These are phyloP conservation scores for Pleurotus giganteus DNA, from an alignment of 768 basidiomycete genomes.

Conservation along the genomic window DNA sequence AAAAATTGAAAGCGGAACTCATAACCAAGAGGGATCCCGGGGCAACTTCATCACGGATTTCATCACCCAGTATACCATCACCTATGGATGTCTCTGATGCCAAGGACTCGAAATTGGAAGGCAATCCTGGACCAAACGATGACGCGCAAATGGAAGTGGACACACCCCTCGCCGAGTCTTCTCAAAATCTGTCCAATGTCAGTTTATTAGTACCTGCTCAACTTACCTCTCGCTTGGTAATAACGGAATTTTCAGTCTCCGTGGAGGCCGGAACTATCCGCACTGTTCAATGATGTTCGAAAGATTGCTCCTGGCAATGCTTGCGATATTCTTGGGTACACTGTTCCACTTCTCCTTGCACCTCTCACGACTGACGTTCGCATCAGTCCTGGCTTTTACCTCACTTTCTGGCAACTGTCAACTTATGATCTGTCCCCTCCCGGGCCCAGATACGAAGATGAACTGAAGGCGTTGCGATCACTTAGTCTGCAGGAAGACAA, in stretches of 20 bases:
- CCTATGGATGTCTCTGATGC: slow-evolving; percentile 6
- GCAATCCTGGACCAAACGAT: slow-evolving; percentile 19
- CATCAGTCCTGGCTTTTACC: slow-evolving; percentile 83
- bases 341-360: slow-evolving; percentile 10
- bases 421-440: slow-evolving; percentile 88
- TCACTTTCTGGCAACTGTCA: slow-evolving; percentile 96
- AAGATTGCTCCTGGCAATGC: slow-evolving; percentile 67
- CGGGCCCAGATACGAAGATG: slow-evolving; percentile 73
- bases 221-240: not conserved
- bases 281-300: slow-evolving; percentile 74
- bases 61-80: slow-evolving; percentile 51
- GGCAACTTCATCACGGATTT: slow-evolving; percentile 51
- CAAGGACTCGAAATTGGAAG: not conserved
- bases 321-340: slow-evolving; percentile 71
- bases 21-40: slow-evolving; percentile 76
- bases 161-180: slow-evolving; percentile 21
- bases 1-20: slow-evolving; percentile 75
- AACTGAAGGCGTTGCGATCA: slow-evolving; percentile 56
- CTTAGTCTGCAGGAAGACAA: slow-evolving; percentile 70
- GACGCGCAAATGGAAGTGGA: slow-evolving; percentile 58
- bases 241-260: slow-evolving; percentile 46
- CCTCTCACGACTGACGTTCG: slow-evolving; percentile 10
- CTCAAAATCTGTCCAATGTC: slow-evolving; percentile 37
- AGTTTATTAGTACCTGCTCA: slow-evolving; percentile 12
- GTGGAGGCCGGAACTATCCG: slow-evolving; percentile 75